Evolutionary conservation across 2,329 filamentous ascomycete species (phyloP).

Genomic region (Lasiodiplodia gonubiensis): DNA sequence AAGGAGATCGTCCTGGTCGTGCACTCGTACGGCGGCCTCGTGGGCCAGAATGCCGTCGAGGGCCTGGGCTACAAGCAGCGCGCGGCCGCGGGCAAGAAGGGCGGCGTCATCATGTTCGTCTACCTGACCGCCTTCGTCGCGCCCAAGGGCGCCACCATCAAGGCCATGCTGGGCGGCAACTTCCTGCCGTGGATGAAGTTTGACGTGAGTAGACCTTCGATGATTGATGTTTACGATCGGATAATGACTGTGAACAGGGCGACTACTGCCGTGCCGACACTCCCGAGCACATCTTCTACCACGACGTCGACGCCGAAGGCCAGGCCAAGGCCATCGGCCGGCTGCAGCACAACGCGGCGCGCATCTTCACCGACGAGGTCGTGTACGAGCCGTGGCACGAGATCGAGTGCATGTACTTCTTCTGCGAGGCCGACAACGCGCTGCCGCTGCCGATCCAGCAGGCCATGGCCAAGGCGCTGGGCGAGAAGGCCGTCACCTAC

Average conservation of each 20-base stretch:
- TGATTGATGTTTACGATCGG: not conserved
- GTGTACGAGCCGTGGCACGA: slow-evolving; percentile 44
- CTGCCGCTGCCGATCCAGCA: slow-evolving; percentile 43
- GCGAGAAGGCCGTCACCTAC: slow-evolving; percentile 25
- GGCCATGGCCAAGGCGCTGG: slow-evolving; percentile 39
- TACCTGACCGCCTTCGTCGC: slow-evolving; percentile 48
- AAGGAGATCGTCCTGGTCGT: slow-evolving; percentile 42
- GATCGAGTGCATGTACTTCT: slow-evolving; percentile 44
- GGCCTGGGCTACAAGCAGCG: slow-evolving; percentile 45
- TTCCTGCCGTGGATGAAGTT: slow-evolving; percentile 40
- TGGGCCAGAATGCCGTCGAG: slow-evolving; percentile 32
- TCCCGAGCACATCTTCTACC: slow-evolving; percentile 26
- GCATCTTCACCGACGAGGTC: slow-evolving; percentile 31
- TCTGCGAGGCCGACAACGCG: slow-evolving; percentile 45
- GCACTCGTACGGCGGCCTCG: slow-evolving; percentile 46
- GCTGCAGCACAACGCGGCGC: slow-evolving; percentile 19
- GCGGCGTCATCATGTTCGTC: slow-evolving; percentile 44
- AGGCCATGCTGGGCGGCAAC: slow-evolving; percentile 37
- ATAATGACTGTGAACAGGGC: not conserved
- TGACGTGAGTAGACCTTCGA: slow-evolving; percentile 31
- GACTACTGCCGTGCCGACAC: slow-evolving; percentile 26
- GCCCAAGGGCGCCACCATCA: slow-evolving; percentile 42
- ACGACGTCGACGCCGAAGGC: slow-evolving; percentile 23
- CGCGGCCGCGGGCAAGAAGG: slow-evolving; percentile 43
- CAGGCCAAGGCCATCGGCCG: slow-evolving; percentile 11